Base-by-base conservation (phyloP, 2,329 filamentous ascomycete genomes). In the Fusarium sp. region DNA sequence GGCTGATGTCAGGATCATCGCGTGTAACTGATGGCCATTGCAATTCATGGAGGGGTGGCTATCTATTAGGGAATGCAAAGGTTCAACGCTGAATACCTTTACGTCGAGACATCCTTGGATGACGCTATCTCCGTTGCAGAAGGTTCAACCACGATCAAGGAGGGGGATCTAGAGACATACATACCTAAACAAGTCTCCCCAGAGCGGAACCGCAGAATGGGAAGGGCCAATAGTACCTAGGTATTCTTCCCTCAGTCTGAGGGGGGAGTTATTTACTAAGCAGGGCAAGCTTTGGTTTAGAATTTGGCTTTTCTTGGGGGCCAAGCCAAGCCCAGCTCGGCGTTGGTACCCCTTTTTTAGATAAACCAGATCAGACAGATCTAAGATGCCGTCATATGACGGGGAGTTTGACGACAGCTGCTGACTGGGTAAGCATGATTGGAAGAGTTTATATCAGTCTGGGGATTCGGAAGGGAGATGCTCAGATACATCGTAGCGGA, bases 381-480 rank as follows among this genome's bases (percentile, higher is more conserved):
- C 70, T 72, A 47, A 72, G 55, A 74, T 74, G 71, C 66, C 71
- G 72, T 72, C 72, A 74, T 73, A 69, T 69, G 71, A 50, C 66
- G 72, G 71, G 72, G 67, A 74, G 72, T 72, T 74, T 69, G 67
- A 65, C 63, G 28, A 57, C 63, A 56, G 45, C 26, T 50, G 39
- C 28, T 56, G 32, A 35, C 44, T 36, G 50, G 17, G 53, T 54
- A 28, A 14, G 48, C 28, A 41, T 51, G 38, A 20, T 24, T 38
- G n/a, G 14, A 24, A 18, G 35, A 22, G 36, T 50, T 15, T 35
- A 18, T 39, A 44, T 55, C 60, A 54, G 38, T 44, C 41, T 36
- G 32, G 45, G 28, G 10, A 47, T 53, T 35, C 17, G 17, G 32
- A 18, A 32, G n/a, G 22, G 35, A 30, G 50, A 42, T 28, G 26